Evolutionary conservation across 257 asterid genomes (phyloP), one percentile per base, ranked within the genome.

Genomic region (Ehretia macrophylla): DNA sequence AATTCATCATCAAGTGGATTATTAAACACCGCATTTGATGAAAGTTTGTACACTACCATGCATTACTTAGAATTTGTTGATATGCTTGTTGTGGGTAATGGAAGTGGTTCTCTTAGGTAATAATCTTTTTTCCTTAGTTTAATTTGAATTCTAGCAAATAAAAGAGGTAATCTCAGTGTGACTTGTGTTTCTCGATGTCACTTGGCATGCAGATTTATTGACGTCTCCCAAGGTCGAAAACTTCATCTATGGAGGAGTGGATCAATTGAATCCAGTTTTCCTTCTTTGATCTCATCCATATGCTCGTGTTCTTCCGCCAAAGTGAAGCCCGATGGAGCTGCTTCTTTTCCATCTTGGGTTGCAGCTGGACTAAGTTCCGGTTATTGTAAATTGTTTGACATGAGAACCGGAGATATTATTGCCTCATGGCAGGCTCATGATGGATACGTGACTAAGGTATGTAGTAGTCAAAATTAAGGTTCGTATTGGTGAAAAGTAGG

Each of bases 381-480:
- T 58, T 56, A 72, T 71, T 93, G 96, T 77, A 78, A 78, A 74
- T 83, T 89, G 57, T 81, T 84, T 75, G 99, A 93, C 83, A 69
- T 86, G 74, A 84, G 95, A 72, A 81, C 94, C 74, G 99, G 97
- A 64, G 79, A 78, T 64, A 75, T 84, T 55, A 84, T 86, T 69
- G 69, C 94, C 20, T 79, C 95, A 45, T 89, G 99, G 99, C 95
- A 88, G 77, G 99, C 95, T 69, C 97, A 93, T 78, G 97, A 93
- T 78, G 97, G 97, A 72, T 93, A 81, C 68, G 85, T 93, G 75
- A 93, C 97, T 57, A 83, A 93, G 97, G 99, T 93, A 89, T 62
- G 38, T 53, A 64, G 55, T 60, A 14, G 12, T 42, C n/a, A 14
- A 20, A 44, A 55, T 21, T 39, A 37, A 17, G 68, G 48, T 39